phyloP scores from a whole-genome alignment of 768 basidiomycete genomes.

The Tulasnella sp. region DNA sequence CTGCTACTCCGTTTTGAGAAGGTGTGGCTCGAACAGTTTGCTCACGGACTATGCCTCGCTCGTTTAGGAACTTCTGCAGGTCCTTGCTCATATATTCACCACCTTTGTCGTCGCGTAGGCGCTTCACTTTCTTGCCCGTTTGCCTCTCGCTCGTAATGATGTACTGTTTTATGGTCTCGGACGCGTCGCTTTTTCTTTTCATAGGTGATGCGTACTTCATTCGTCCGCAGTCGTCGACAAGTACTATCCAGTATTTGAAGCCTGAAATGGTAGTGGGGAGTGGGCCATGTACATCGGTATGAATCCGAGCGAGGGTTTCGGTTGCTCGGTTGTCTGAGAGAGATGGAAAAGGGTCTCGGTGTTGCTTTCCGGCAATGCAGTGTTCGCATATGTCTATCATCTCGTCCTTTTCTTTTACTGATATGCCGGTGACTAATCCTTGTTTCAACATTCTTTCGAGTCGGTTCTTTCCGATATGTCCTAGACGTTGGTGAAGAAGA shows the following conservation, averaged over 20 bases:
- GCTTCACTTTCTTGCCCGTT: neutral
- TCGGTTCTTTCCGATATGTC: neutral
- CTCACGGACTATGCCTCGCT: slow-evolving; percentile 18
- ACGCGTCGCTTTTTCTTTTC: too few species aligned
- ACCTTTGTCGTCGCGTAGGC: too few species aligned
- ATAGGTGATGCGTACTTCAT: too few species aligned
- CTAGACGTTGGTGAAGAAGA: neutral
- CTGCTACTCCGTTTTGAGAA: slow-evolving; percentile 21
- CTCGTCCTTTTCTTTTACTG: too few species aligned
- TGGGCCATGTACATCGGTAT: neutral
- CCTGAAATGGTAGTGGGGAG: neutral
- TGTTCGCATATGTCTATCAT: too few species aligned
- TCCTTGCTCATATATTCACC: slow-evolving; percentile 21
- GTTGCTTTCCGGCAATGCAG: too few species aligned
- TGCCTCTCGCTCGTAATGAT: slow-evolving; percentile 6
- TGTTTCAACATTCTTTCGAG: too few species aligned
- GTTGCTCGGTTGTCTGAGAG: neutral
- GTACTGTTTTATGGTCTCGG: too few species aligned
- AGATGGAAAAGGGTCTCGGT: too few species aligned
- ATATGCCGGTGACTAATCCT: too few species aligned
- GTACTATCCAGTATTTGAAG: too few species aligned
- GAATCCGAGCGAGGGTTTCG: neutral
- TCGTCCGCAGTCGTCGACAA: too few species aligned
- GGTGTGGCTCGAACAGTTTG: slow-evolving; percentile 19
- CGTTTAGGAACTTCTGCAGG: neutral